Percentiles rank a stretch among this genome's conserved stretches.
These are phyloP conservation scores for Lolium perenne DNA, from an alignment of 176 grass and related monocot species.

Conservation along the genomic window DNA sequence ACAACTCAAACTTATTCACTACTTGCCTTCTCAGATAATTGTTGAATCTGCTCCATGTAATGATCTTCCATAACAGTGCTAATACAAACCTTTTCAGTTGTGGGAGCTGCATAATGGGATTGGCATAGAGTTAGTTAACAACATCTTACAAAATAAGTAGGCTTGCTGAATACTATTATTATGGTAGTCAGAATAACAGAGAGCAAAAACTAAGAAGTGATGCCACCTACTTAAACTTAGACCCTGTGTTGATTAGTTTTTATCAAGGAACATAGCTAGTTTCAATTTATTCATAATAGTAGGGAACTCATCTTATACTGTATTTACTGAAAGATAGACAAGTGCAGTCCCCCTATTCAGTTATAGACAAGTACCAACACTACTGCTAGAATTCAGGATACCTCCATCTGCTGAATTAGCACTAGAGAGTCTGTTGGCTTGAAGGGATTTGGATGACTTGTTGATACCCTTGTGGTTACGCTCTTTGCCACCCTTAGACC, in stretches of 20 bases:
- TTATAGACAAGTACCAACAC: not conserved
- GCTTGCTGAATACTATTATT: not conserved
- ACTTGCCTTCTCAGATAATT: conserved; percentile 69
- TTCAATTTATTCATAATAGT: not conserved
- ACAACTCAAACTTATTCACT: not conserved
- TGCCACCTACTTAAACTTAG: not conserved
- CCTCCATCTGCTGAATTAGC: conserved; percentile 52
- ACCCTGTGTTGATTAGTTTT: not conserved
- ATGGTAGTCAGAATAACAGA: not conserved
- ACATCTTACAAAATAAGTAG: not conserved
- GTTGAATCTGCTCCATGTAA: conserved; percentile 61
- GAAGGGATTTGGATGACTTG: conserved; percentile 75
- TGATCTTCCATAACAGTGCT: conserved; percentile 42
- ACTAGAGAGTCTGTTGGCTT: conserved; percentile 65
- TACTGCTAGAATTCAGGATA: not conserved
- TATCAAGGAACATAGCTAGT: not conserved
- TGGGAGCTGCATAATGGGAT: conserved; percentile 49
- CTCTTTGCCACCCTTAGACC: conserved; percentile 75
- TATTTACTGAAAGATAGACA: not conserved
- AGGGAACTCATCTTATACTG: not conserved
- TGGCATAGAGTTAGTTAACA: conserved; percentile 20
- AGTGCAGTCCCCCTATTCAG: not conserved
- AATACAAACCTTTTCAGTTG: conserved; percentile 44
- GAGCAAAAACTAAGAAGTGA: conserved; percentile 5
- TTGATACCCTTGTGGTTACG: conserved; percentile 50